Evolutionary conservation across 2,329 filamentous ascomycete species (phyloP), one percentile per base, ranked within the genome.

Genomic region (Hortaea werneckii): DNA sequence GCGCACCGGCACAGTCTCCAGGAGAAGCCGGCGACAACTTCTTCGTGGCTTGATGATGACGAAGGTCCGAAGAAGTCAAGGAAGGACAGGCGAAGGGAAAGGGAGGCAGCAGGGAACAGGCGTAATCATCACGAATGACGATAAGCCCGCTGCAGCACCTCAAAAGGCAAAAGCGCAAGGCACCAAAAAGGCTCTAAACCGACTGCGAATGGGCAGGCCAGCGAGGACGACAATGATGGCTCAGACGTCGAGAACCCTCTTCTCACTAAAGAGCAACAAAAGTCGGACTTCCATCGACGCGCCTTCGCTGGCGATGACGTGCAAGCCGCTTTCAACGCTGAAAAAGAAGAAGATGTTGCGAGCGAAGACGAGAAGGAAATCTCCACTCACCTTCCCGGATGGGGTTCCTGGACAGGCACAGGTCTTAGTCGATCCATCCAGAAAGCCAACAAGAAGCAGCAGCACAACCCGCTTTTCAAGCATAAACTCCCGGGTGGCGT

Each of bases 251-350:
- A 56, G 29, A 50, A 58, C 40, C 56, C 58, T 12, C 52, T 63
- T 12, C 52, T 61, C 45, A 48, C 53, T 10, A 48, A 52, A 10
- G 48, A 48, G 27, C 52, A 63, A 41, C 76, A 79, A 56, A 72
- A 76, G 50, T 79, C 82, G 35, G 78, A 94, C 48, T 82, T 94
- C 46, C 82, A 84, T 51, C 77, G 81, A 54, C 58, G 60, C n/a
- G 89, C 87, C 4, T 95, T 98, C 64, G 90, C 89, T 2, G 88
- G 87, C 37, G 80, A 89, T 57, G 85, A 95, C 62, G 86, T 94
- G 1, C 80, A 84, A 6, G 78, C 78, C 40, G 82, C 88, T 35
- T 98, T 96, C 61, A 78, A 79, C 47, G 75, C 75, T 34, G 89
- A 96, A 61, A 96, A 96, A 68, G 75, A 74, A 11, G 78, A 79